These are phyloP conservation scores for Fragaria iinumae DNA, from an alignment of 306 rosid species.

Conservation along the genomic window DNA sequence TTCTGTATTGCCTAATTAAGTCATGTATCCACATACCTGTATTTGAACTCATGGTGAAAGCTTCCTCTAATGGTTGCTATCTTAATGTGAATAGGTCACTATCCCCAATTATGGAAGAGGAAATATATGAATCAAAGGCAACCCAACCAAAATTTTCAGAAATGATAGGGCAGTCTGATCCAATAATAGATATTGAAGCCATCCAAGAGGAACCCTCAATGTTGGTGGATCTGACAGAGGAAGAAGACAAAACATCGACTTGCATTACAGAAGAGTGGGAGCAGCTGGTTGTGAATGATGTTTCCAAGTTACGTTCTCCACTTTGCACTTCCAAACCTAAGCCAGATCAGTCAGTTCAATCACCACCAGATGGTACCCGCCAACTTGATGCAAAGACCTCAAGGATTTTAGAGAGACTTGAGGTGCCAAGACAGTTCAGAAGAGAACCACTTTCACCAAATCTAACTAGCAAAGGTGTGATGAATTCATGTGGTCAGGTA, in stretches of 20 bases:
- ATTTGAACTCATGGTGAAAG: no score
- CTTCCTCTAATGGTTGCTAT: slow-evolving; percentile 15
- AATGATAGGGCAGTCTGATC: not conserved
- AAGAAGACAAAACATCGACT: slow-evolving; percentile 8
- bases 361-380: slow-evolving; percentile 40
- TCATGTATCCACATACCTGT: not conserved
- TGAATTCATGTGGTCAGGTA: slow-evolving; percentile 22
- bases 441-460: slow-evolving; percentile 38
- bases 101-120: slow-evolving; percentile 39
- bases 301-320: slow-evolving; percentile 45
- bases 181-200: not conserved
- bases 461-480: slow-evolving; percentile 32
- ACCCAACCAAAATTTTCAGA: slow-evolving; percentile 29
- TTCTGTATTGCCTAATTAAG: not conserved
- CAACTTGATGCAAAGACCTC: slow-evolving; percentile 59
- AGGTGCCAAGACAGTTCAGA: slow-evolving; percentile 64
- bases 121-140: slow-evolving; percentile 35
- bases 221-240: slow-evolving; percentile 1
- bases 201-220: not conserved
- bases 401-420: slow-evolving; percentile 80
- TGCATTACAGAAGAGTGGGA: slow-evolving; percentile 70
- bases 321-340: slow-evolving; percentile 40
- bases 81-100: slow-evolving; percentile 39
- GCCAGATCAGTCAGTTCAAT: slow-evolving; percentile 38
- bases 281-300: slow-evolving; percentile 60